Evolutionary conservation across 2,329 filamentous ascomycete genomes (phyloP).

Genomic region (Ophiostoma sp.): DNA sequence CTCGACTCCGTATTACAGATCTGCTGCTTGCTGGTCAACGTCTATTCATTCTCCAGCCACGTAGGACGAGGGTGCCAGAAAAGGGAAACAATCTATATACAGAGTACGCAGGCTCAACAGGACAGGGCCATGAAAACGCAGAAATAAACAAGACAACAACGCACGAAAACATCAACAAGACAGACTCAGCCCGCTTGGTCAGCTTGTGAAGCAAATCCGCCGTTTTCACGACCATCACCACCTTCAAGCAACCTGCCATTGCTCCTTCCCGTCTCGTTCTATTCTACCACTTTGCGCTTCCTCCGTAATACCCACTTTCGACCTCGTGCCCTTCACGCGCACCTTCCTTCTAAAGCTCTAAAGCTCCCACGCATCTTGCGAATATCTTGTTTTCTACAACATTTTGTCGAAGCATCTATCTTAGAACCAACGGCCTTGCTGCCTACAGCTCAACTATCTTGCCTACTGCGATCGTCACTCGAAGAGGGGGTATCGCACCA

Average conservation of each 20-base stretch:
- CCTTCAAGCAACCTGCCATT: constrained; percentile 12
- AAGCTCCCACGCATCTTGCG: background rate
- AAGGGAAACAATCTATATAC: constrained; percentile 3
- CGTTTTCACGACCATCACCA: constrained; percentile 11
- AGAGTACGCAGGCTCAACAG: background rate
- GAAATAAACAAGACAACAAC: constrained; percentile 13
- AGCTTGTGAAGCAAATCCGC: constrained; percentile 12
- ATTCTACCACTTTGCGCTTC: constrained; percentile 3
- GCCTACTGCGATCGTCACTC: background rate
- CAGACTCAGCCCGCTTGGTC: background rate
- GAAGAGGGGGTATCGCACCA: constrained; percentile 4
- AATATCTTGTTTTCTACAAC: background rate
- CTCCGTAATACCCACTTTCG: constrained; percentile 12
- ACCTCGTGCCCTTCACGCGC: constrained; percentile 11
- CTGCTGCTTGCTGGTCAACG: constrained; percentile 19
- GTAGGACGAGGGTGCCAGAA: background rate
- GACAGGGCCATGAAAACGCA: background rate
- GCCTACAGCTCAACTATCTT: background rate
- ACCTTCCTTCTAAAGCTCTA: constrained; percentile 11
- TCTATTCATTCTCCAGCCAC: constrained; percentile 19
- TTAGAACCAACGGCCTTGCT: background rate
- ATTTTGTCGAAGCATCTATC: background rate
- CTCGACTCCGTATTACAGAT: constrained; percentile 14
- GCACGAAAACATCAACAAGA: constrained; percentile 11
- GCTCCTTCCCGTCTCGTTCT: constrained; percentile 17